phyloP scores from a whole-genome alignment of 176 grass and related monocot species.

The Metroxylon sagu region DNA sequence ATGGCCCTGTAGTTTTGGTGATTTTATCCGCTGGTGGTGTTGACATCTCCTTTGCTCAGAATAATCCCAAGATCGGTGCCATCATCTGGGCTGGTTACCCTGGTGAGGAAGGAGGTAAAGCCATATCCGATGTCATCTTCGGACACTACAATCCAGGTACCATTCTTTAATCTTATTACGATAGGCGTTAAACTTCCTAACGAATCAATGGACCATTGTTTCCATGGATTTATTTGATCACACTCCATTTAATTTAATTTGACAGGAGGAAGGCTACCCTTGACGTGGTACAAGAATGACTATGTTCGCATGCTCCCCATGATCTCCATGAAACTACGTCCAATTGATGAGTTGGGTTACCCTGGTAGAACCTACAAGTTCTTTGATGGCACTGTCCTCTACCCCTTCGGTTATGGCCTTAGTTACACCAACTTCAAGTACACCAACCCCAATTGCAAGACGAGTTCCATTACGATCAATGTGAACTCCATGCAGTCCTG shows the following conservation, averaged over 20 bases:
- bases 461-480: background rate
- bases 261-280: conserved; percentile 6
- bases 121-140: conserved; percentile 28
- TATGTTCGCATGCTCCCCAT: background rate
- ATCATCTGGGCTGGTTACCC: conserved; percentile 54
- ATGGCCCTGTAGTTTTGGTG: conserved; percentile 39
- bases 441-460: background rate
- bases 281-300: conserved; percentile 7
- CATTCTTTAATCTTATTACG: background rate
- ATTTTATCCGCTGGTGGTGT: conserved; percentile 41
- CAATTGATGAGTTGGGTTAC: conserved; percentile 7
- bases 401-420: conserved; percentile 33
- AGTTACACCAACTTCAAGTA: conserved; percentile 11
- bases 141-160: background rate
- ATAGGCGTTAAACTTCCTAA: too few species aligned
- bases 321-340: conserved; percentile 5
- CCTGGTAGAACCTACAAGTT: conserved; percentile 42
- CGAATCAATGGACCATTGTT: too few species aligned
- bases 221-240: too few species aligned
- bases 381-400: conserved; percentile 20
- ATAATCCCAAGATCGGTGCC: conserved; percentile 44
- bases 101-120: conserved; percentile 39
- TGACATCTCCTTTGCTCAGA: conserved; percentile 43
- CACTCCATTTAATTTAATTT: background rate
- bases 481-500: conserved; percentile 27